A percentile compares a stretch with the other conserved stretches of the same genome.
phyloP scores from a whole-genome alignment of 2,329 filamentous ascomycete species.

The Curvularia sp. region DNA sequence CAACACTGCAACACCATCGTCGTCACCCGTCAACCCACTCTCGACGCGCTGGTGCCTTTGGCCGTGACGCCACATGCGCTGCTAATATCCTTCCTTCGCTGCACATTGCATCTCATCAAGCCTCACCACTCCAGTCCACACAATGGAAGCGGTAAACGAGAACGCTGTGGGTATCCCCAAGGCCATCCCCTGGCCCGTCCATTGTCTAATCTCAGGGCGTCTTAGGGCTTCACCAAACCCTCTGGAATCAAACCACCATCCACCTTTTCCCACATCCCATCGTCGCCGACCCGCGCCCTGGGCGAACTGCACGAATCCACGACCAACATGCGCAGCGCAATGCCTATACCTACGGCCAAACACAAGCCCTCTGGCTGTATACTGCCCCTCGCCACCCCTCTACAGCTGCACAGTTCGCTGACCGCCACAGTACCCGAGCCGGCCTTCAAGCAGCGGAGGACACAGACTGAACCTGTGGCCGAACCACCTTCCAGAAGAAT shows the following conservation, averaged over 20 bases:
- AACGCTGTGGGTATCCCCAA: conserved; percentile 36
- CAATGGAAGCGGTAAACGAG: conserved; percentile 38
- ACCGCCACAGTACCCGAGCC: conserved; percentile 54
- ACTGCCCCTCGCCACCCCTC: conserved; percentile 19
- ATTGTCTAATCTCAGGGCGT: conserved; percentile 21
- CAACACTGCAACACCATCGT: conserved; percentile 9
- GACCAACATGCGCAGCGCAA: conserved; percentile 60
- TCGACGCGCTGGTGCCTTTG: conserved; percentile 16
- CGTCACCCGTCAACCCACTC: conserved; percentile 1
- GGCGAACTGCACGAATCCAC: conserved; percentile 60
- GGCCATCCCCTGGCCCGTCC: conserved; percentile 12
- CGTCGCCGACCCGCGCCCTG: conserved; percentile 47
- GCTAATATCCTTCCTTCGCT: conserved; percentile 16
- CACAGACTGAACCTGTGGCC: conserved; percentile 56
- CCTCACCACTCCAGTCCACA: not conserved
- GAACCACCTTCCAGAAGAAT: conserved; percentile 55
- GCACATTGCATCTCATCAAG: not conserved
- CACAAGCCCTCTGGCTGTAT: conserved; percentile 61
- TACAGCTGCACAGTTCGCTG: conserved; percentile 24
- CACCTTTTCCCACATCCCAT: conserved; percentile 30
- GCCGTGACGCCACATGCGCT: conserved; percentile 11
- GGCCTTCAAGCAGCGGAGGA: conserved; percentile 57
- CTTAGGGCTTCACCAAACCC: conserved; percentile 35
- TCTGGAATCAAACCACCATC: conserved; percentile 43
- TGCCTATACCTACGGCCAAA: conserved; percentile 59